Conservation (phyloP, 768 basidiomycete species). For the Suillus hirtellus region DNA sequence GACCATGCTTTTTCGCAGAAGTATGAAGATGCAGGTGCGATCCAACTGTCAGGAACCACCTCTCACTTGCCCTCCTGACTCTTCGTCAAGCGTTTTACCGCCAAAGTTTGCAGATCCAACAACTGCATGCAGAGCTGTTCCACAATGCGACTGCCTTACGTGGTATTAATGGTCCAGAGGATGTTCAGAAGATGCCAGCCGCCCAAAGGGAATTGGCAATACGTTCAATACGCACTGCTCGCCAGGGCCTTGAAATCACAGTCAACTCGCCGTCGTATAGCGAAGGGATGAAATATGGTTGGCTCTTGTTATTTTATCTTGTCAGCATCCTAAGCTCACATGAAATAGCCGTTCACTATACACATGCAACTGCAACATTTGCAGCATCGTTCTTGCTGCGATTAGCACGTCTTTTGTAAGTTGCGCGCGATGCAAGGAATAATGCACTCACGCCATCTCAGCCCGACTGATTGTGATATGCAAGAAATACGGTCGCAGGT, state of each 20-base stretch:
- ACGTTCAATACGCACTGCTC: slow-evolving; percentile 80
- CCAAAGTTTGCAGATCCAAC: slow-evolving; percentile 85
- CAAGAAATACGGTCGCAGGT: slow-evolving; percentile 73
- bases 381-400: slow-evolving; percentile 88
- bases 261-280: slow-evolving; percentile 82
- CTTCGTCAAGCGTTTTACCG: slow-evolving; percentile 73
- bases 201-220: slow-evolving; percentile 80
- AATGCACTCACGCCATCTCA: slow-evolving; percentile 28
- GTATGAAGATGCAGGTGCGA: slow-evolving; percentile 77
- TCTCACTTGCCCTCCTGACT: slow-evolving; percentile 2
- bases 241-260: slow-evolving; percentile 80
- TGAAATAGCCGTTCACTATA: slow-evolving; percentile 76
- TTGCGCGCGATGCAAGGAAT: slow-evolving; percentile 2
- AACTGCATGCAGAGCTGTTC: slow-evolving; percentile 82
- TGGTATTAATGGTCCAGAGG: slow-evolving; percentile 83
- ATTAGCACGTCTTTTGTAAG: slow-evolving; percentile 84
- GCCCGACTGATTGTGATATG: slow-evolving; percentile 83
- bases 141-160: slow-evolving; percentile 82
- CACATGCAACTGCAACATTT: slow-evolving; percentile 93
- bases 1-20: slow-evolving; percentile 78
- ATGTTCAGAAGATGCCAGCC: slow-evolving; percentile 80
- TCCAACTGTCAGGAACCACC: slow-evolving; percentile 8
- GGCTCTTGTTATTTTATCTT: slow-evolving; percentile 20
- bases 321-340: slow-evolving; percentile 12
- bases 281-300: slow-evolving; percentile 91